phyloP scores from a whole-genome alignment of 202 grass and related monocot genomes.

The Panicum hallii region DNA sequence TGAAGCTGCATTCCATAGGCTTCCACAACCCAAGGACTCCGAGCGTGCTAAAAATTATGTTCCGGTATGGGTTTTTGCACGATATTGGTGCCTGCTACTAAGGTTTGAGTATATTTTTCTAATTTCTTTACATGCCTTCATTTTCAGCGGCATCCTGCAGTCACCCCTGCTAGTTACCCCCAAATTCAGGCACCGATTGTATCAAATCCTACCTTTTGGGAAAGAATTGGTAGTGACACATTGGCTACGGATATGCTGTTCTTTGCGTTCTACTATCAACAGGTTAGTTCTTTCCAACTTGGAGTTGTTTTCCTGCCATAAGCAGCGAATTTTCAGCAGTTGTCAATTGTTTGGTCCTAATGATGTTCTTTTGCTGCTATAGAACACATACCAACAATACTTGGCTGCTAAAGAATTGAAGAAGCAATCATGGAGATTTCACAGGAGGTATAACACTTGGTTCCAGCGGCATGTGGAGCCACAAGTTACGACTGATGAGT shows the following conservation, averaged over 20 bases:
- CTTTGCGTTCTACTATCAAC: conserved; percentile 99
- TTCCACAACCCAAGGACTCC: conserved; percentile 92
- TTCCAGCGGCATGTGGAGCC: conserved; percentile 98
- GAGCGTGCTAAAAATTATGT: conserved; percentile 87
- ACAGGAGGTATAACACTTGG: conserved; percentile 96
- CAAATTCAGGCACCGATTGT: conserved; percentile 89
- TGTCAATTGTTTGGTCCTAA: conserved; percentile 33
- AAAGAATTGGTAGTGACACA: conserved; percentile 81
- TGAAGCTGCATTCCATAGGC: conserved; percentile 86
- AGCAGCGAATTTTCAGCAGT: neutral
- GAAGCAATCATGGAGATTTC: conserved; percentile 97
- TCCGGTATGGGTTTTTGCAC: conserved; percentile 58
- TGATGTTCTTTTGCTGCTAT: conserved; percentile 9
- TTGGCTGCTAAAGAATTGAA: conserved; percentile 92
- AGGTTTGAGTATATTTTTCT: conserved; percentile 37
- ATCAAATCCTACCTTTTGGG: conserved; percentile 91
- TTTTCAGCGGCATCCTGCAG: conserved; percentile 86
- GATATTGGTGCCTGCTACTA: conserved; percentile 12
- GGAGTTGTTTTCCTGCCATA: conserved; percentile 3
- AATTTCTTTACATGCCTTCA: conserved; percentile 22
- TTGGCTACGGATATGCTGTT: conserved; percentile 88
- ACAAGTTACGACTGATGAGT: conserved; percentile 96
- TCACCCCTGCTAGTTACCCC: conserved; percentile 75
- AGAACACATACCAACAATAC: conserved; percentile 97
- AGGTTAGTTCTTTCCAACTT: conserved; percentile 49